Evolutionary conservation across 768 basidiomycete genomes (phyloP), one percentile per base, ranked within the genome.

Genomic region (Auriculariales sp.): DNA sequence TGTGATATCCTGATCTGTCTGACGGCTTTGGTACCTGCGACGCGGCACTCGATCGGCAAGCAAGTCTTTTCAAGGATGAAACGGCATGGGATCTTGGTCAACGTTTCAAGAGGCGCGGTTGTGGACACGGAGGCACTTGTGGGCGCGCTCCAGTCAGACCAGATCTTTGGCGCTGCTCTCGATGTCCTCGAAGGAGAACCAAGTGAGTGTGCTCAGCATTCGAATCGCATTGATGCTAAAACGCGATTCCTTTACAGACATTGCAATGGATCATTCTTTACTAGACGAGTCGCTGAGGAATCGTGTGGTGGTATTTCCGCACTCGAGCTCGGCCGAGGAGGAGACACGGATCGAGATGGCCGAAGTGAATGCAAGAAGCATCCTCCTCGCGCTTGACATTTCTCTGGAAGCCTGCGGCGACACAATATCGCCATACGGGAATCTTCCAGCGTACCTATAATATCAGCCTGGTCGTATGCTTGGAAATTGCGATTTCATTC

Each of bases 91-190:
- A 50, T 65, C 10, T 42, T 66, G n/a, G 50, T 66, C 34, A 67
- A 67, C 55, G 62, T 62, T 9, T 59, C 64, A n/a, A 53, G 66
- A 47, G 66, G 66, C 2, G 64, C 42, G 2, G 31, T 57, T 2
- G 50, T 57, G 27, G 55, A 55, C 27, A 53, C 55, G 25, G 31
- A 32, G 14, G 56, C 56, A 32, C 56, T 57, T 15, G 47, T 57
- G 44, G 42, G 52, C 10, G 52, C 48, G 1, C 36, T 57, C 28
- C 47, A 53, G 45, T 35, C 27, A 22, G 54, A 47, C 11, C 46
- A 54, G 32, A 44, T 44, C 17, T 44, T 15, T 1, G 22, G 39
- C 3, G 39, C 22, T 25, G 39, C 39, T 12, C 19, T 44, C 14
- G 39, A 44, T 44, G 39, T 44, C 3, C 22, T 44, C 12, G 39